These are phyloP conservation scores for Stagonosporopsis tanaceti DNA, from an alignment of 2,329 filamentous ascomycete species.

Conservation along the genomic window DNA sequence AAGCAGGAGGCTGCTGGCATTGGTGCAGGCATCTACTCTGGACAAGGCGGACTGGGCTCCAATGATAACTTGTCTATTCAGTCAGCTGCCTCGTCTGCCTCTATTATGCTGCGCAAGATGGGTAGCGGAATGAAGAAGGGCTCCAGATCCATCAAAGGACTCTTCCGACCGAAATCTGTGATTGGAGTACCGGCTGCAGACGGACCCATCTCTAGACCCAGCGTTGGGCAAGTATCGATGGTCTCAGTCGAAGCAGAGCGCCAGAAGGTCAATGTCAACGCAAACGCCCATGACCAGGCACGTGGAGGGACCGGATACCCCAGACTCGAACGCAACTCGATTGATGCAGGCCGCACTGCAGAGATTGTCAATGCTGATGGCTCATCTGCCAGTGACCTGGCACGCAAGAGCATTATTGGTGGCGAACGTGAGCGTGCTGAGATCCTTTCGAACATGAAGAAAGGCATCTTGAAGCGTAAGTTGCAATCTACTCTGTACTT, in stretches of 20 bases:
- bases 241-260: conserved; percentile 94
- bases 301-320: conserved; percentile 83
- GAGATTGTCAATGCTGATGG: conserved; percentile 48
- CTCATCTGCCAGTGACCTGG: conserved; percentile 55
- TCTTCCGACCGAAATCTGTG: conserved; percentile 94
- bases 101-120: conserved; percentile 98
- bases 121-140: conserved; percentile 97
- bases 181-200: conserved; percentile 80
- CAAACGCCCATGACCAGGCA: conserved; percentile 70
- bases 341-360: conserved; percentile 69
- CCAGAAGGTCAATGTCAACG: conserved; percentile 80
- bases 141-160: conserved; percentile 85
- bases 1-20: conserved; percentile 92
- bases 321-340: conserved; percentile 80
- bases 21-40: conserved; percentile 91
- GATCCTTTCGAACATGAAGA: conserved; percentile 88
- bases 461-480: conserved; percentile 93
- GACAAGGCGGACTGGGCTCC: conserved; percentile 86
- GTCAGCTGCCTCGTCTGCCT: conserved; percentile 87
- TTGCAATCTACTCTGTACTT: not conserved
- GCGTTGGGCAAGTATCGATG: conserved; percentile 88
- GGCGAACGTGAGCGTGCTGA: conserved; percentile 91
- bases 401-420: conserved; percentile 88
- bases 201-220: conserved; percentile 68
- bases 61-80: conserved; percentile 95